Evolutionary conservation across 352 stramenopile species (phyloP), one percentile per base, ranked within the genome.

Genomic region (Peronospora belbahrii): DNA sequence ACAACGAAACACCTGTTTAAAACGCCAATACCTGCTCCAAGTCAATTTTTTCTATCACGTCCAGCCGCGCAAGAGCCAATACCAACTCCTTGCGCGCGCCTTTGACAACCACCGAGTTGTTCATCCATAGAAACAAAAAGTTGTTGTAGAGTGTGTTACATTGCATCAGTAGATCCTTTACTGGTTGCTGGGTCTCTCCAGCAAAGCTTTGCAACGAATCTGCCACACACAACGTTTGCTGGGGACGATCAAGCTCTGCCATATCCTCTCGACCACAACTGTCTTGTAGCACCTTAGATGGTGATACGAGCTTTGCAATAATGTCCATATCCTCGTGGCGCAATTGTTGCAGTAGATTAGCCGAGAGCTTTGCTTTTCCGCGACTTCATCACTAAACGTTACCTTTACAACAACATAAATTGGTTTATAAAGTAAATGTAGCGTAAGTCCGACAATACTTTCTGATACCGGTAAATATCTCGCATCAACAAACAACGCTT

Each of bases 111-210:
- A 83, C 68, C 20, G 70, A 80, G 51, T 80, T 83, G 64, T 73
- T 70, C 56, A 85, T 85, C 74, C 74, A 85, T 40, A 85, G 61
- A 32, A 75, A 83, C 40, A 40, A 52, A 38, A 59, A 56, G 47
- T 56, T 51, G 24, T 31, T 43, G 48, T 61, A 83, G 25, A 71
- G 59, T 18, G 39, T 50, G 11, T 33, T 30, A 19, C 62, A 49
- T 2, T 48, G 33, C 6, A 23, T 55, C 20, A 85, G 48, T 37
- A 85, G 43, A 37, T 67, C 61, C 27, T 66, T 70, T 7, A 85
- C 59, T 2, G 51, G 40, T 22, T 79, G 48, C 24, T 85, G 74
- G 24, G 56, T 48, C 14, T 62, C 45, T 22, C 74, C 63, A 1
- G 74, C 67, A 50, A 83, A 83, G 31, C 46, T 42, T 42, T 85